These are phyloP conservation scores for Candida vaughaniae DNA, from an alignment of 805 yeast species.

Conservation along the genomic window DNA sequence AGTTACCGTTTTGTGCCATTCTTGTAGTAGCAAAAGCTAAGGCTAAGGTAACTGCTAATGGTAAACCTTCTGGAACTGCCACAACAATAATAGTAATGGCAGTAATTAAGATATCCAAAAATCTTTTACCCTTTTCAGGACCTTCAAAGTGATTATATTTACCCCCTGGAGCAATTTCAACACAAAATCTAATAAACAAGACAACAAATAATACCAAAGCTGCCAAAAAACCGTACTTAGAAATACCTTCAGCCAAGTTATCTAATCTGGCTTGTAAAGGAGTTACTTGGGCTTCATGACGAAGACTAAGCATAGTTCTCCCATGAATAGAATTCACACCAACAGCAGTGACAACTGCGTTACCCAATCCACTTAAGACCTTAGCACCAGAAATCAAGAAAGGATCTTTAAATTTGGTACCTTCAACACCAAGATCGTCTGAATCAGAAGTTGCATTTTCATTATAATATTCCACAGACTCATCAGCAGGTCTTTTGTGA, in stretches of 20 bases:
- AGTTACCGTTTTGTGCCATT: slow-evolving; percentile 94
- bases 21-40: slow-evolving; percentile 97
- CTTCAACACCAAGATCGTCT: slow-evolving; percentile 42
- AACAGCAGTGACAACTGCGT: slow-evolving; percentile 83
- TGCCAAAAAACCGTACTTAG: slow-evolving; percentile 88
- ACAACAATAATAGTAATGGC: slow-evolving; percentile 93
- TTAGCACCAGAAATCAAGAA: slow-evolving; percentile 90
- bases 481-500: slow-evolving; percentile 58
- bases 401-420: slow-evolving; percentile 61
- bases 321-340: slow-evolving; percentile 92
- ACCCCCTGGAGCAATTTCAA: slow-evolving; percentile 55
- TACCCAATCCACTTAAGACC: slow-evolving; percentile 81
- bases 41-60: slow-evolving; percentile 94
- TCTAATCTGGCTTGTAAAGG: slow-evolving; percentile 85
- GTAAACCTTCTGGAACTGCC: slow-evolving; percentile 99
- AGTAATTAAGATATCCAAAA: slow-evolving; percentile 82
- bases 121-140: slow-evolving; percentile 79
- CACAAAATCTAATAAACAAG: slow-evolving; percentile 71
- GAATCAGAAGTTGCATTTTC: slow-evolving; percentile 21
- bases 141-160: slow-evolving; percentile 44
- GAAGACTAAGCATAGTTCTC: slow-evolving; percentile 78
- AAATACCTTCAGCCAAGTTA: slow-evolving; percentile 85
- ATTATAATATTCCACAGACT: slow-evolving; percentile 21
- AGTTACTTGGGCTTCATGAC: slow-evolving; percentile 76
- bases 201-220: slow-evolving; percentile 80